Base-by-base conservation (phyloP, 192 early-diverging fungal genomes). In the Mortierella antarctica region DNA sequence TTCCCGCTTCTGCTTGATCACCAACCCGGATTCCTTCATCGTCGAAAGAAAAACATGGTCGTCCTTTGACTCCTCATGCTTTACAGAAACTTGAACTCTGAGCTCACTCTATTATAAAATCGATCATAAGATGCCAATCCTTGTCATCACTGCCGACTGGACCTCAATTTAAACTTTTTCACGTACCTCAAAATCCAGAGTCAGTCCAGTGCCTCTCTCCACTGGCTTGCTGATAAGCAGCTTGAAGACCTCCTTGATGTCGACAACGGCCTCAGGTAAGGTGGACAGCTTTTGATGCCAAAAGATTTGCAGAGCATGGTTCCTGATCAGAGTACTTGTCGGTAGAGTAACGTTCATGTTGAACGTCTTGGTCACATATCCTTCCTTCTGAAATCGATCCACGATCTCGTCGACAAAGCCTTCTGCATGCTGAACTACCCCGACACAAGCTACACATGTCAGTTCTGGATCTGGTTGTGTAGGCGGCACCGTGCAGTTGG, bases 21-120 rank as follows among this genome's bases (percentile, higher is more conserved):
- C 80, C 41, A 94, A 62, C 4, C 85, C 79, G 11, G 90, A 87
- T 12, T 88, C 84, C 17, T 87, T 83, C 54, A 91, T 84, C 12
- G 62, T 77, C 14, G 87, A 86, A 57, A 94, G 82, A 55, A 92
- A 93, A 21, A 86, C 70, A 67, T 90, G 92, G 46, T 93, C 93
- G 7, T 75, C 73, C 18, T 79, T 82, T 0, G 91, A 87, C 41
- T 86, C 85, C 0, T 66, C 68, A 59, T 94, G 91, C 11, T 83
- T 82, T 14, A 89, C 81, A 0, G 84, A 80, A 4, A 91, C 69
- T 9, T 78, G 87, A 57, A 92, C 82, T 46, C 74, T 80, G 31
- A 91, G 84, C 21, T 84, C 81, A 56, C 84, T 86, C 74, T 84
- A 71, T 47, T 48, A 31, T 31, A 31, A 31, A 31, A 3, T 31